Evolutionary conservation across 1,139 yeast genomes (phyloP).

Genomic region (Pichia sp.): DNA sequence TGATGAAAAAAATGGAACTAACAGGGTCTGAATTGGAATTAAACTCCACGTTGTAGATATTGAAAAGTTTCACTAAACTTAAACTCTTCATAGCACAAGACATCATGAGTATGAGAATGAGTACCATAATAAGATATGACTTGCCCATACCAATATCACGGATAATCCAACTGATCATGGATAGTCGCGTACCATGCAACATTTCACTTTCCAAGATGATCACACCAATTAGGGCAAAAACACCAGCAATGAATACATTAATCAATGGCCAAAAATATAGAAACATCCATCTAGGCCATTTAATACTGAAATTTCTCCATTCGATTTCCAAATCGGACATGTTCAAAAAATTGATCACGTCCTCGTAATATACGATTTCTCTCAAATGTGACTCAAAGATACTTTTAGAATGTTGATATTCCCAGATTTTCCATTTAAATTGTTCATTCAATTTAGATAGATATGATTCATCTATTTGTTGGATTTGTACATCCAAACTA

Average conservation of each 20-base stretch:
- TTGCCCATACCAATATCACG: slow-evolving; percentile 17
- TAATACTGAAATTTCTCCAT: slow-evolving; percentile 6
- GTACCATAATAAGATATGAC: slow-evolving; percentile 33
- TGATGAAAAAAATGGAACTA: slow-evolving; percentile 68
- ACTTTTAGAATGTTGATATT: slow-evolving; percentile 36
- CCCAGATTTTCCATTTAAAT: slow-evolving; percentile 35
- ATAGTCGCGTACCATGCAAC: slow-evolving; percentile 60
- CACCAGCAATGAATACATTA: slow-evolving; percentile 33
- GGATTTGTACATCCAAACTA: slow-evolving; percentile 1
- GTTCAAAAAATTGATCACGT: slow-evolving; percentile 26
- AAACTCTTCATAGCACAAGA: slow-evolving; percentile 57
- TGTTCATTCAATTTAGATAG: slow-evolving; percentile 27
- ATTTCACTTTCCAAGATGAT: slow-evolving; percentile 66
- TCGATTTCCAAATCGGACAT: slow-evolving; percentile 2
- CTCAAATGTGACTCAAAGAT: slow-evolving; percentile 34
- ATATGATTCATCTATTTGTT: not conserved
- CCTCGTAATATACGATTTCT: slow-evolving; percentile 36
- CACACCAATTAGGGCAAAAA: slow-evolving; percentile 42
- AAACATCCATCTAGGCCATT: slow-evolving; percentile 5
- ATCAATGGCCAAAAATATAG: slow-evolving; percentile 34
- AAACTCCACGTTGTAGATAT: slow-evolving; percentile 66
- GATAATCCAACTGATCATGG: slow-evolving; percentile 49
- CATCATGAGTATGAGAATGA: slow-evolving; percentile 60
- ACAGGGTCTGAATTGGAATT: slow-evolving; percentile 63
- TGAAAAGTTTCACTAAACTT: slow-evolving; percentile 62